phyloP scores from a whole-genome alignment of 2,329 filamentous ascomycete genomes.

The Xylariomycetidae sp. region DNA sequence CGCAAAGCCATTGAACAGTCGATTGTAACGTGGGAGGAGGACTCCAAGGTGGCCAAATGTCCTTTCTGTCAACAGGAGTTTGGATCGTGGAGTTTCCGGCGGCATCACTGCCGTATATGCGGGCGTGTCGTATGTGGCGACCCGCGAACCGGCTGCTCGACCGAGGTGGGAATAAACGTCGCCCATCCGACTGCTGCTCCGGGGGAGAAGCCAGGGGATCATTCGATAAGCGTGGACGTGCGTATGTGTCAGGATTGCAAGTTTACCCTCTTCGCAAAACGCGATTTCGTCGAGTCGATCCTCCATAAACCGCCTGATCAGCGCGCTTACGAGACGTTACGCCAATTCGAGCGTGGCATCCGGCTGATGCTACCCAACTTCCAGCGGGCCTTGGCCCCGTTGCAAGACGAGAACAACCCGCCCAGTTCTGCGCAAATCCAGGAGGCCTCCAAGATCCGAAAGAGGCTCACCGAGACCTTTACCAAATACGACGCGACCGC shows the following conservation, averaged over 20 bases:
- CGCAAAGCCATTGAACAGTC: constrained; percentile 83
- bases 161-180: constrained; percentile 75
- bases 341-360: constrained; percentile 85
- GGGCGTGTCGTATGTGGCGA: constrained; percentile 92
- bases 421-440: constrained; percentile 63
- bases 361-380: constrained; percentile 75
- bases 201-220: constrained; percentile 34
- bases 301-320: constrained; percentile 65
- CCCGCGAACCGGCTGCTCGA: constrained; percentile 74
- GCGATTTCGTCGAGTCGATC: constrained; percentile 71
- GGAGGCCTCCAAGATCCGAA: constrained; percentile 85
- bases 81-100: constrained; percentile 81
- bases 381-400: constrained; percentile 64
- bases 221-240: constrained; percentile 63
- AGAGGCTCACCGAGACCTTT: constrained; percentile 82
- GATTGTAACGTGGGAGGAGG: constrained; percentile 92
- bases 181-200: constrained; percentile 40
- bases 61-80: constrained; percentile 97
- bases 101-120: constrained; percentile 92
- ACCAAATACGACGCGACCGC: constrained; percentile 80
- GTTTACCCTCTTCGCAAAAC: constrained; percentile 53
- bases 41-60: constrained; percentile 70
- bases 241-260: constrained; percentile 91
- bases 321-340: constrained; percentile 73
- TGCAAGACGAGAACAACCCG: constrained; percentile 53